Base-by-base conservation (phyloP, 2,329 filamentous ascomycete genomes). In the Lasiodiplodia citricola region DNA sequence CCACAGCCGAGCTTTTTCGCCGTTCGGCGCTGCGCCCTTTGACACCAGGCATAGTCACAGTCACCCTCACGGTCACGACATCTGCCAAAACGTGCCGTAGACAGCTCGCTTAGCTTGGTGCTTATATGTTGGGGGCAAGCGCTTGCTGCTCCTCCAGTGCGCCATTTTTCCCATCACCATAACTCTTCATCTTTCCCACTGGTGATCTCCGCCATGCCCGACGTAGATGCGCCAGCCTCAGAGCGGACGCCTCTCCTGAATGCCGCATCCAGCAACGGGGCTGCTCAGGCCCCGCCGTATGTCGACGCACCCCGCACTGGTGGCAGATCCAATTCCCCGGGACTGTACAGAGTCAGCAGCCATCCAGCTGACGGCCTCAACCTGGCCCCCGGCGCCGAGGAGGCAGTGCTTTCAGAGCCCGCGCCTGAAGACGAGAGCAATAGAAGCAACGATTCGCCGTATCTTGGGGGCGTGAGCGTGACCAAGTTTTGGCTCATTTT, bases 401-500 rank as follows among this genome's bases (percentile, higher is more conserved):
- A 68, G 18, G 69, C 51, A 25, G 64, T 67, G 4, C 66, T 52
- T 4, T 38, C 56, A 44, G 66, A 67, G 41, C 38, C 56, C 6
- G 41, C 37, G n/a, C 31, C 25, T 18, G 51, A 44, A 57, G 69
- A 69, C 18, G 69, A 65, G n/a, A 47, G 70, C 10, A 73, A 76
- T 37, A 74, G 79, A 70, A 75, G 74, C 8, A 31, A 13, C 13
- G 57, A 69, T 21, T 65, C 67, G 6, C 70, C 62, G 13, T 74
- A 78, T 37, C 72, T 80, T 14, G 74, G 74, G 41, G 79, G 78
- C 0, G 71, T 80, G 16, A 75, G 75, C 13, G 73, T 72, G 51
- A 76, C 74, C 52, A 74, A 70, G 38, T 81, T 81, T 56, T 73
- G 78, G 73, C 75, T 74, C 55, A 76, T 80, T 13, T 80, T 80